Conservation (phyloP, 305 asterid species). For the Fraxinus ornus region DNA sequence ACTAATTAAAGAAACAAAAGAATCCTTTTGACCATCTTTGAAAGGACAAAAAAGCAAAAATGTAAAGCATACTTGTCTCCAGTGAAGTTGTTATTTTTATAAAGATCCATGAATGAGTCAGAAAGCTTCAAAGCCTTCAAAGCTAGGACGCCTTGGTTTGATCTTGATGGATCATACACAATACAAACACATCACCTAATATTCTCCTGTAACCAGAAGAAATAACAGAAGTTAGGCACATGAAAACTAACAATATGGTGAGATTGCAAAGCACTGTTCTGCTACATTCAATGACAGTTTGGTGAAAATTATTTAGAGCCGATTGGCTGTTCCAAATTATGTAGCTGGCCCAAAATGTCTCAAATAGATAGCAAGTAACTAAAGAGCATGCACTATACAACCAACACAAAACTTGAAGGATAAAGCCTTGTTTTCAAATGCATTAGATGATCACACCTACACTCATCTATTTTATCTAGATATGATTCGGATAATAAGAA, state of each 20-base stretch:
- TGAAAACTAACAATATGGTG: constrained; percentile 1
- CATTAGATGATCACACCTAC: not conserved
- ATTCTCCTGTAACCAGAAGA: constrained; percentile 67
- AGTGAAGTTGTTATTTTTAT: constrained; percentile 71
- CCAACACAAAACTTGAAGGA: not conserved
- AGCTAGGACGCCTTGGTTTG: constrained; percentile 91
- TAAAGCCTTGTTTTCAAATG: not conserved
- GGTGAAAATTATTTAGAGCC: not conserved
- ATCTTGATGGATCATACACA: constrained; percentile 89
- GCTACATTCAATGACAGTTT: not conserved
- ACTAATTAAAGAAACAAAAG: not conserved
- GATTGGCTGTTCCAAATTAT: not conserved
- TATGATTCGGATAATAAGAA: not conserved
- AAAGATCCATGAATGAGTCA: constrained; percentile 93
- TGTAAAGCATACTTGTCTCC: constrained; percentile 72
- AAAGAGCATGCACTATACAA: constrained; percentile 3
- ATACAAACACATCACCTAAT: constrained; percentile 88
- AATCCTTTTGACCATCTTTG: not conserved
- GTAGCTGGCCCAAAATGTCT: not conserved
- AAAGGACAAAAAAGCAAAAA: not conserved
- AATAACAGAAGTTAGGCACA: constrained; percentile 9
- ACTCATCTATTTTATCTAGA: not conserved
- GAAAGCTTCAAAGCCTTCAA: constrained; percentile 93
- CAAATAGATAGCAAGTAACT: not conserved
- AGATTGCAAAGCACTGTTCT: not conserved